A percentile compares a stretch with the other conserved stretches of the same genome.
Conservation (phyloP, 1,139 yeast species). For the Groenewaldozyma sp. region DNA sequence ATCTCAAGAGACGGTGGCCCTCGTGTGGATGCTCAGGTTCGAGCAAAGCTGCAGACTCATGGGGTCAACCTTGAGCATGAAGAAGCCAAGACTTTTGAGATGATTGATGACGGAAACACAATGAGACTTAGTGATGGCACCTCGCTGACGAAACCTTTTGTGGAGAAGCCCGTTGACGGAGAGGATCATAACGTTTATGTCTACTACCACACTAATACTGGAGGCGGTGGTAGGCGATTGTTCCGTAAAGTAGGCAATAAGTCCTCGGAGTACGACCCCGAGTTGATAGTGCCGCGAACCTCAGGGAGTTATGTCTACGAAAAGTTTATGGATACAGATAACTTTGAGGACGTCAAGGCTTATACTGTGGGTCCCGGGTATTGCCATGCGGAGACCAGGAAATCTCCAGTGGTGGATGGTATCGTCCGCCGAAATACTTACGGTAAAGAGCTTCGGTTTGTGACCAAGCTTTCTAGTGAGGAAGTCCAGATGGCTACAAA, state of each 20-base stretch:
- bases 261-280: constrained; percentile 91
- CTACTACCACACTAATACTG: constrained; percentile 77
- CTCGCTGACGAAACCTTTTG: constrained; percentile 76
- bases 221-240: constrained; percentile 94
- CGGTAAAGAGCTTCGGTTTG: constrained; percentile 90
- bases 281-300: constrained; percentile 62
- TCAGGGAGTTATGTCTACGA: constrained; percentile 92
- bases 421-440: constrained; percentile 94
- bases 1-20: constrained; percentile 98
- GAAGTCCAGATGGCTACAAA: constrained; percentile 75
- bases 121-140: constrained; percentile 61
- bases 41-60: constrained; percentile 45
- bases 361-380: constrained; percentile 87
- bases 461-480: constrained; percentile 65
- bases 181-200: constrained; percentile 96
- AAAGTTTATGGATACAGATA: constrained; percentile 94
- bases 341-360: constrained; percentile 97
- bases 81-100: constrained; percentile 59
- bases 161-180: constrained; percentile 98
- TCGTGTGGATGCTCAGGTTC: constrained; percentile 56
- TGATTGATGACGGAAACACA: constrained; percentile 69
- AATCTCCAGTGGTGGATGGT: constrained; percentile 98
- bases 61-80: constrained; percentile 53
- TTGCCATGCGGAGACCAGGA: constrained; percentile 97
- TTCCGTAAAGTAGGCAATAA: constrained; percentile 96